Conservation (phyloP, 169 alveolate genomes). For the Plasmodium yoelii region DNA sequence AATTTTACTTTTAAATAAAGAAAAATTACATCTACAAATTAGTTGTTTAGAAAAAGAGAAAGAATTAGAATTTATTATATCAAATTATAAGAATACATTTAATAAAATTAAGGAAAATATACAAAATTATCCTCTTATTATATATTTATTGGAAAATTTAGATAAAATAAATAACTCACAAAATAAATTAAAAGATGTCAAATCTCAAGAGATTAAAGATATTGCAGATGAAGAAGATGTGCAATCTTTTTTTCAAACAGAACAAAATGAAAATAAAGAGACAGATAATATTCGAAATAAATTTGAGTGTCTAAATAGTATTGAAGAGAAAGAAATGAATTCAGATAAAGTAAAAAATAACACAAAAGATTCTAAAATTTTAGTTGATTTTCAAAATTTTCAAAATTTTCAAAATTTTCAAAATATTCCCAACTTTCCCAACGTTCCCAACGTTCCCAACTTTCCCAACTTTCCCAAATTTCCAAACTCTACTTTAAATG, state of each 20-base stretch:
- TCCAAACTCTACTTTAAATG: background rate
- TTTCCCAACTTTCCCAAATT: too few relatives aligned
- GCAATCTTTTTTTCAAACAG: background rate
- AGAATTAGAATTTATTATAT: constrained; percentile 10
- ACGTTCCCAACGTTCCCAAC: too few relatives aligned
- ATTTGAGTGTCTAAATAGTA: background rate
- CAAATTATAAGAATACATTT: constrained; percentile 12
- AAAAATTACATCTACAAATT: constrained; percentile 28
- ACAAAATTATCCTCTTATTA: constrained; percentile 23
- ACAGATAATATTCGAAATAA: background rate
- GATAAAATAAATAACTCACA: background rate
- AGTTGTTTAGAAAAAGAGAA: constrained; percentile 8
- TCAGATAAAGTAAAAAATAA: background rate
- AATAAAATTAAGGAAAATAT: constrained; percentile 8
- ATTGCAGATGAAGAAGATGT: background rate
- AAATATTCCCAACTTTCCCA: too few relatives aligned
- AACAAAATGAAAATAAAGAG: background rate
- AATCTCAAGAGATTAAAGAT: background rate
- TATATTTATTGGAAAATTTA: constrained; percentile 20
- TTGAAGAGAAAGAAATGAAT: background rate
- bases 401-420: too few relatives aligned
- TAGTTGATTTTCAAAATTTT: too few relatives aligned
- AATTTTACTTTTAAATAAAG: constrained; percentile 24
- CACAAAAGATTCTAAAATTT: background rate
- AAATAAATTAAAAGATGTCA: background rate